Evolutionary conservation across 768 basidiomycete genomes (phyloP), one percentile per base, ranked within the genome.

Genomic region (Leucocoprinus sp.): DNA sequence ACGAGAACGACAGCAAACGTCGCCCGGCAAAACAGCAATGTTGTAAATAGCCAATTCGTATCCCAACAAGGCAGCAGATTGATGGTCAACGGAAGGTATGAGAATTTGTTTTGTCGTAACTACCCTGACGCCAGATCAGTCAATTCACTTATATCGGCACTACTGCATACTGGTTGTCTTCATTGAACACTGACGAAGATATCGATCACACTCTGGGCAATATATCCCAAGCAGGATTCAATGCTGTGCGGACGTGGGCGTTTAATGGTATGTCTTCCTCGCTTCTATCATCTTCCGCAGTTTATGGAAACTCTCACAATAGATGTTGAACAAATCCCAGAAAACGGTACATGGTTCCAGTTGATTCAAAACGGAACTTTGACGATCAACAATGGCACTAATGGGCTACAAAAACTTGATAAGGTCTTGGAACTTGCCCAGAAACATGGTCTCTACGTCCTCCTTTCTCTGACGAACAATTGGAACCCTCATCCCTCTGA

Each of bases 201-300:
- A 77, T 86, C 36, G 66, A 72, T 56, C 54, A 64, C 38, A 78
- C 80, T 2, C 58, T 86, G 27, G 68, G 66, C 2, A 76, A 74
- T 50, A 81, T 86, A 44, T 71, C 74, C 9, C 67, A 70, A 2
- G 58, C 65, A 9, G 78, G 76, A 6, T 69, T 80, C 52, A 76
- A 64, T 29, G 80, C 80, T 17, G 73, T 84, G 22, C 69, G 82
- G 33, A 66, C 76, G 3, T 86, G 84, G 84, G 84, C 72, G 14
- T 85, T 84, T 60, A 84, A 84, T 60, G 83, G 81, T 74, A 31
- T 26, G 46, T 28, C 57, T 51, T 39, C 45, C 43, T 12, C 29
- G 44, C 24, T 9, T 15, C 42, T 12, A 26, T 46, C 33, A 31
- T 31, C 22, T 46, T 17, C 24, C 38, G 27, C 31, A 9, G 41